Evolutionary conservation across 2,329 filamentous ascomycete species (phyloP), one percentile per base, ranked within the genome.

Genomic region (Colletotrichum neosansevieriae): DNA sequence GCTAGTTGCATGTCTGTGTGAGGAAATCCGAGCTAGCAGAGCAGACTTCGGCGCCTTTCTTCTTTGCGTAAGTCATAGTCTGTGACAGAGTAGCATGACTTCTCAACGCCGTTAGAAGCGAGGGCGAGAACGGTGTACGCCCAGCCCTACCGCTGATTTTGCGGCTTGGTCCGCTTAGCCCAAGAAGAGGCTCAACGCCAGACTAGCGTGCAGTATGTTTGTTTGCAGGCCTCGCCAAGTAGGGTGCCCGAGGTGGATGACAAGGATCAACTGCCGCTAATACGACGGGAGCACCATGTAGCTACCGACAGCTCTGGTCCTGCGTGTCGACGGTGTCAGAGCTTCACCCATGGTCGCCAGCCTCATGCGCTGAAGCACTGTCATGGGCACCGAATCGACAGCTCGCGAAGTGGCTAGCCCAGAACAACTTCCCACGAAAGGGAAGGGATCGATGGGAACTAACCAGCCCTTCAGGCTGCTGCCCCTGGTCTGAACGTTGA

Each of bases 41-140:
- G 42, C 40, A 67, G 44, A 67, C 50, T 47, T 66, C 24, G 40
- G 24, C 63, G 63, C 58, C 49, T 67, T 69, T 40, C 67, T 67
- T 67, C 57, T 54, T 67, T 58, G 56, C 50, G 50, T 32, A 63
- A 51, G 51, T 53, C 67, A 58, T 51, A 38, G 59, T 50, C 63
- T 67, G 58, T n/a, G 44, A 45, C 54, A 54, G 12, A 32, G 40
- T 66, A 34, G 34, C 34, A 32, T 40, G 9, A 17, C 21, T 54
- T 47, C 32, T 24, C 53, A 47, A 24, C 21, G 29, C 36, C 21
- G 47, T 24, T 64, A 21, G 13, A 12, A 29, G 40, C 13, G 38
- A 64, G 53, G 34, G 21, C 32, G n/a, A 47, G 47, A 44, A 47
- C 45, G 19, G 56, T 49, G 40, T 50, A 17, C 38, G 36, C 40